These are phyloP conservation scores for Avicennia marina DNA, from an alignment of 257 asterid genomes.

Conservation along the genomic window DNA sequence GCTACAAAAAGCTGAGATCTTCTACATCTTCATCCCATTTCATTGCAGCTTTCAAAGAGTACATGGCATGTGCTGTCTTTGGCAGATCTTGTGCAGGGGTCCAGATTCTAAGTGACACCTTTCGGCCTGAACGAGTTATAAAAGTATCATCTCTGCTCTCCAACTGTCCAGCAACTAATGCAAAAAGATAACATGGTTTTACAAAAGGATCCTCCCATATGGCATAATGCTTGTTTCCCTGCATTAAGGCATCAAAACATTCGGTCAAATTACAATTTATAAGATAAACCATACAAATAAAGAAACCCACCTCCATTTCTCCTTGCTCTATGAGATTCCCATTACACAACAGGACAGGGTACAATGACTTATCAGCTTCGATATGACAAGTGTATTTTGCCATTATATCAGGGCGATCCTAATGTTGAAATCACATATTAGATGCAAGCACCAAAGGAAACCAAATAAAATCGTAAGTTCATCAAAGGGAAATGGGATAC, in stretches of 20 bases:
- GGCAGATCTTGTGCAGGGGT: constrained; percentile 89
- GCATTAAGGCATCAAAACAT: constrained; percentile 16
- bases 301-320: constrained; percentile 58
- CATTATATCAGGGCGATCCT: constrained; percentile 99
- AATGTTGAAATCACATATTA: constrained; percentile 18
- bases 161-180: constrained; percentile 94
- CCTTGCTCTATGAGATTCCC: constrained; percentile 92
- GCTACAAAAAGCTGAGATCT: constrained; percentile 19
- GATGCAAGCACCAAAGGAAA: constrained; percentile 14
- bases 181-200: constrained; percentile 97
- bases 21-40: constrained; percentile 99
- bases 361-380: constrained; percentile 85
- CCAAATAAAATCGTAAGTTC: neutral
- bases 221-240: constrained; percentile 80
- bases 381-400: constrained; percentile 86
- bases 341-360: constrained; percentile 84
- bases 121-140: constrained; percentile 75
- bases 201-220: constrained; percentile 91
- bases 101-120: constrained; percentile 81
- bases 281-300: neutral
- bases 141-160: constrained; percentile 82
- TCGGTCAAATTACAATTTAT: neutral
- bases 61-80: constrained; percentile 93
- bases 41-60: constrained; percentile 95
- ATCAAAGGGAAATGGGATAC: constrained; percentile 29